Evolutionary conservation across 2,329 filamentous ascomycete species (phyloP).

Genomic region (Capronia coronata): DNA sequence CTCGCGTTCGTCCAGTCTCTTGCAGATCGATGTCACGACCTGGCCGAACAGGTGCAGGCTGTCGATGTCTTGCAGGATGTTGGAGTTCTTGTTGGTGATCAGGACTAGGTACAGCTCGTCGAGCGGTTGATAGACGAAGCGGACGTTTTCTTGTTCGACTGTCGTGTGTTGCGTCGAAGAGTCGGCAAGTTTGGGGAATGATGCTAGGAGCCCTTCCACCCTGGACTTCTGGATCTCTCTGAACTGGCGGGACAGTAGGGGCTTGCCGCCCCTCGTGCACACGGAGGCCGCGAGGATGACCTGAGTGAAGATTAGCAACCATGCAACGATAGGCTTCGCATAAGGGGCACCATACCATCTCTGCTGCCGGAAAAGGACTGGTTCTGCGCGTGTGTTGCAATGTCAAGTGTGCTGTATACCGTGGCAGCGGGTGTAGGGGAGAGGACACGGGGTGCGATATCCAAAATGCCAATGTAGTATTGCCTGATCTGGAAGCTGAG

Average conservation of each 20-base stretch:
- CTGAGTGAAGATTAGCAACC: constrained; percentile 35
- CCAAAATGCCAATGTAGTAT: constrained; percentile 4
- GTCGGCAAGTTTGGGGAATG: constrained; percentile 95
- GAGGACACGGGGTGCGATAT: not conserved
- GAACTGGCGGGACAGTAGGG: constrained; percentile 95
- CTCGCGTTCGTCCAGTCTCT: constrained; percentile 89
- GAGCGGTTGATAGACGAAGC: constrained; percentile 97
- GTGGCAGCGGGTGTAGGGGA: not conserved
- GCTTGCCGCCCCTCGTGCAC: constrained; percentile 96
- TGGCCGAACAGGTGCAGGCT: constrained; percentile 96
- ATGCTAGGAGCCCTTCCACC: constrained; percentile 92
- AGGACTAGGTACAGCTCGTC: constrained; percentile 99
- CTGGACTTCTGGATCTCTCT: constrained; percentile 94
- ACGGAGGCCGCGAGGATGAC: constrained; percentile 98
- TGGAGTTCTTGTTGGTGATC: constrained; percentile 98
- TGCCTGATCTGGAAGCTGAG: not conserved
- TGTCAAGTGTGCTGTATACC: not conserved
- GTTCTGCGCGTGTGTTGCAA: not conserved
- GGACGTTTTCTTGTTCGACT: constrained; percentile 98
- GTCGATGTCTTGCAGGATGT: constrained; percentile 98
- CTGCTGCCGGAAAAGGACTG: not conserved
- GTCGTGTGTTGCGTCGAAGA: constrained; percentile 95
- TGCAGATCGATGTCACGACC: constrained; percentile 94
- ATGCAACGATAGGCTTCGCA: not conserved
- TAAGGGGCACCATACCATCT: not conserved